Base-by-base conservation (phyloP, 1,284 basidiomycete species). In the Ceratorhiza oryzae-sativae region DNA sequence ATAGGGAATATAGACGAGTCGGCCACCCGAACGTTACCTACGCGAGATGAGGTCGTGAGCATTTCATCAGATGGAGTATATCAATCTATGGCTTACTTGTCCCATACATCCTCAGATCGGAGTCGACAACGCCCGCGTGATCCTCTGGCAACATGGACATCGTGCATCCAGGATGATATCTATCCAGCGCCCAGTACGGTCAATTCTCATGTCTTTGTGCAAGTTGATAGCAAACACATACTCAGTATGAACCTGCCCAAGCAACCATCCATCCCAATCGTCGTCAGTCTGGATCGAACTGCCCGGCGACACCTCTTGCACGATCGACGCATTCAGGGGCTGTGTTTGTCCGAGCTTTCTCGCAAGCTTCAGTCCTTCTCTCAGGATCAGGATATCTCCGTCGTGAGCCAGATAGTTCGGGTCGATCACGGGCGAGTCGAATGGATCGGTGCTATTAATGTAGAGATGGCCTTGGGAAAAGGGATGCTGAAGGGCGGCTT, bases 401-500 rank as follows among this genome's bases (percentile, higher is more conserved):
- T 80, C 77, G 75, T 88, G 84, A 12, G 77, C 75, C 46, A 88
- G 84, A 81, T 90, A 90, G 65, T 83, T 81, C 2, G 89, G 88
- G 79, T 91, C 86, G 78, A 91, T 90, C 15, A 79, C 71, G 0
- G 90, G 89, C 25, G 79, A 75, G 27, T 83, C 82, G 79, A 89
- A 89, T 0, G 87, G 80, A 77, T 86, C 81, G 27, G 80, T 81
- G 9, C 84, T 86, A 75, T 81, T 84, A 81, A 90, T 84, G 56
- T 80, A 77, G 73, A 87, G 77, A 9, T 75, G 76, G 5, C 83
- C 83, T 32, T 81, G 77, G 20, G 75, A 87, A 74, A 89, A 82
- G 0, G 89, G 87, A 76, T 89, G 88, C 77, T 92, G 90, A 32
- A 90, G 78, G 0, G 89, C 90, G 4, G 86, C 86, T 77, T 91